phyloP scores from a whole-genome alignment of 441 rosid genomes.

The Capsella rubella region DNA sequence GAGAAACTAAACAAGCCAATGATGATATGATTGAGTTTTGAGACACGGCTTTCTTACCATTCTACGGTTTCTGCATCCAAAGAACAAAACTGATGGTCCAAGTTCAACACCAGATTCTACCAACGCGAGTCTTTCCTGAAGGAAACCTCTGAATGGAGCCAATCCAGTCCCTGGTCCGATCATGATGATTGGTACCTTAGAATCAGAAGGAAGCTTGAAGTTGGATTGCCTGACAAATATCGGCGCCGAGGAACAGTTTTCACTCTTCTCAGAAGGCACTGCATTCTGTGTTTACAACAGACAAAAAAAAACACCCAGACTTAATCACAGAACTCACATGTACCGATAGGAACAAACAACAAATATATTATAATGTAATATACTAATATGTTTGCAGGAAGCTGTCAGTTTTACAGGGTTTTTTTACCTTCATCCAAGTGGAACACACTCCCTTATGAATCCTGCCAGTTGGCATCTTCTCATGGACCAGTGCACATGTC shows the following conservation, averaged over 20 bases:
- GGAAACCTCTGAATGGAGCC: conserved; percentile 99
- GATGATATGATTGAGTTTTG: conserved; percentile 3
- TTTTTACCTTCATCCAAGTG: conserved; percentile 97
- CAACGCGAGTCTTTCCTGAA: conserved; percentile 87
- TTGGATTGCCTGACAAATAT: conserved; percentile 90
- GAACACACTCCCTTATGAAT: conserved; percentile 96
- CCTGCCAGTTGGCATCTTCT: conserved; percentile 83
- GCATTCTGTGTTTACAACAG: conserved; percentile 56
- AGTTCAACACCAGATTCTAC: conserved; percentile 84
- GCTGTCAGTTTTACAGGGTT: background rate
- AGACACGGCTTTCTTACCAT: conserved; percentile 54
- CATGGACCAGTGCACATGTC: conserved; percentile 93
- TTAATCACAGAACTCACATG: background rate
- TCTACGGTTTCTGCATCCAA: conserved; percentile 92
- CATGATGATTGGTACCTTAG: conserved; percentile 88
- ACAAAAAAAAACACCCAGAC: background rate
- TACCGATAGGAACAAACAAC: conserved; percentile 1
- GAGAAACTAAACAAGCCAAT: conserved; percentile 26
- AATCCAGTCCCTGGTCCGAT: conserved; percentile 98
- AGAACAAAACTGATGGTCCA: conserved; percentile 85
- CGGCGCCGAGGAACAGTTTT: conserved; percentile 81
- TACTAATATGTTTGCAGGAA: conserved; percentile 15
- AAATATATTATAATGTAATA: background rate
- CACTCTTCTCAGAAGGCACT: conserved; percentile 67
- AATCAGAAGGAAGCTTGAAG: conserved; percentile 85